Conservation (phyloP, 805 yeast genomes). For the Schwanniomyces polymorphus region DNA sequence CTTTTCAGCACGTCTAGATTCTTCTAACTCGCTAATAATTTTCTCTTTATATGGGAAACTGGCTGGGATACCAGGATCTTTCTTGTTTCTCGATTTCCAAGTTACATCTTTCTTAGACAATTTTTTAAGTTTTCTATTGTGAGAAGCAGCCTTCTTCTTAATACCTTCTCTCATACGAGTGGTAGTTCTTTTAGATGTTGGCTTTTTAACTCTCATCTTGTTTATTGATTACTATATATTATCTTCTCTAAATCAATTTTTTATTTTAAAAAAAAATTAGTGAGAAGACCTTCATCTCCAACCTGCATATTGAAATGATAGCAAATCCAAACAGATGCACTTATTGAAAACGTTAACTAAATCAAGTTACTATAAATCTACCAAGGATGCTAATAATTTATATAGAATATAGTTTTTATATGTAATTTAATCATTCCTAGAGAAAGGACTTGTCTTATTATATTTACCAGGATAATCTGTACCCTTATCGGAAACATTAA, state of each 20-base stretch:
- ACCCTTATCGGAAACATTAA: not conserved
- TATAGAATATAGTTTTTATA: not conserved
- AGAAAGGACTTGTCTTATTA: not conserved
- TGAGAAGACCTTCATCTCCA: not conserved
- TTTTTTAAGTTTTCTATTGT: slow-evolving; percentile 82
- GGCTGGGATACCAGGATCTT: slow-evolving; percentile 94
- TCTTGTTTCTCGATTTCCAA: slow-evolving; percentile 82
- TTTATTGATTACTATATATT: not conserved
- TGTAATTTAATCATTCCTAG: not conserved
- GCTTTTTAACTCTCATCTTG: slow-evolving; percentile 53
- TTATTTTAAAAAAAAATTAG: not conserved
- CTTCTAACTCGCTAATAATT: slow-evolving; percentile 72
- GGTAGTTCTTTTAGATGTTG: slow-evolving; percentile 83
- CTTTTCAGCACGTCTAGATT: slow-evolving; percentile 51
- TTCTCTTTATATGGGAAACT: slow-evolving; percentile 92
- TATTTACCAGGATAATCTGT: not conserved
- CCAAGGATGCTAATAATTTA: not conserved
- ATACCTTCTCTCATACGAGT: slow-evolving; percentile 97
- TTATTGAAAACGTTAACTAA: not conserved
- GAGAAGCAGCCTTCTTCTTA: slow-evolving; percentile 92
- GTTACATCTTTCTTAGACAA: slow-evolving; percentile 84
- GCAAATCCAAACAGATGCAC: slow-evolving; percentile 3
- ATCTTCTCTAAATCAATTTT: not conserved
- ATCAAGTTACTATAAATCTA: not conserved
- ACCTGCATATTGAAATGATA: not conserved